Base-by-base conservation (phyloP, 257 asterid species). In the Plantago ovata region DNA sequence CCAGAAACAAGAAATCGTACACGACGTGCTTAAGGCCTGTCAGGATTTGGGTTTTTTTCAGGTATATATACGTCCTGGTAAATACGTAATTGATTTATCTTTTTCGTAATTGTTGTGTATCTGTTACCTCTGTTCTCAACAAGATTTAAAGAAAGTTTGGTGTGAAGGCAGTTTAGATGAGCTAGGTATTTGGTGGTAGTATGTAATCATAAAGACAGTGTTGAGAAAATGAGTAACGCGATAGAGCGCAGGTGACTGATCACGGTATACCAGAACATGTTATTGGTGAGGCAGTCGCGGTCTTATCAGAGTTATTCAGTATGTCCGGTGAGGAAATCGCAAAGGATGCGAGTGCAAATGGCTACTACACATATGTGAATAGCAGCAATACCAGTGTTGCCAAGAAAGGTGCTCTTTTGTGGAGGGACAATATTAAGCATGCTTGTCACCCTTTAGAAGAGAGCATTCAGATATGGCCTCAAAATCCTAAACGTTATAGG, bases 351-450 rank as follows among this genome's bases (percentile, higher is more conserved):
- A 47, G 51, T 18, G 64, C 55, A 47, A 62, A 41, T 36, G 78
- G 88, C 57, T 78, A n/a, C n/a, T n/a, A 79, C 72, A 58, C 75
- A 7, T 79, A 41, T 63, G 67, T 73, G 68, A 71, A 55, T n/a
- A 79, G 81, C 70, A 69, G 36, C 36, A 28, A 28, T 8, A 28
- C 75, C 7, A 70, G 55, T 36, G 23, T 3, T 52, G 57, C 68
- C 3, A 14, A 58, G 5, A 69, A 71, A 32, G 84, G 84, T 23
- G 70, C 72, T 36, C 82, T 69, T 79, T 67, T 84, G 65, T 84
- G 93, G 93, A 81, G 93, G 66, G 86, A 81, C 28, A 75, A 73
- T 60, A 39, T 84, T 13, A 84, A 84, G 58, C 90, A 81, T 59
- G 65, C 60, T 46, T 83, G 89, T 62, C 72, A 81, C 66, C 95